phyloP scores from a whole-genome alignment of 1,284 basidiomycete genomes.

The Takashimella koratensis region DNA sequence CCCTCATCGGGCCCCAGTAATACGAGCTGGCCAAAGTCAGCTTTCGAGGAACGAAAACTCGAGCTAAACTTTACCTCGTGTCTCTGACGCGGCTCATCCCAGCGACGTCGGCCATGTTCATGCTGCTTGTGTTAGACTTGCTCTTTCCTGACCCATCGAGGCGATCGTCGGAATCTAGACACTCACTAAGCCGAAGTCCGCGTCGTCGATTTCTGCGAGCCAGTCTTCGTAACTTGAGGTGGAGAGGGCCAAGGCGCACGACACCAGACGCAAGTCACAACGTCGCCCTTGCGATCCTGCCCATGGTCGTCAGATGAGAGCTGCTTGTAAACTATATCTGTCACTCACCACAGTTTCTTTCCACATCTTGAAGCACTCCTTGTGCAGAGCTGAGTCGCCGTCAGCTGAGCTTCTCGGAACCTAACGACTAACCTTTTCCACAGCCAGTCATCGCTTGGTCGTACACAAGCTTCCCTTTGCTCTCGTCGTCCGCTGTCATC shows the following conservation, averaged over 20 bases:
- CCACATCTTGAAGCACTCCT: conserved; percentile 37
- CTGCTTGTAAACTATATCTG: too few species aligned
- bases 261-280: conserved; percentile 40
- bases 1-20: not conserved
- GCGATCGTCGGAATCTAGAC: too few species aligned
- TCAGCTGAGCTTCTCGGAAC: not conserved
- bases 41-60: conserved; percentile 7
- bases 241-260: conserved; percentile 28
- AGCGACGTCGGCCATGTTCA: conserved; percentile 34
- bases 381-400: conserved; percentile 26
- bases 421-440: conserved; percentile 27
- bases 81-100: conserved; percentile 28
- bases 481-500: conserved; percentile 28
- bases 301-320: conserved; percentile 3
- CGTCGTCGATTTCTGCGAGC: too few species aligned
- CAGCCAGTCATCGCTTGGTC: conserved; percentile 30
- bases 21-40: not conserved
- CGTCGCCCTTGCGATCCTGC: conserved; percentile 14
- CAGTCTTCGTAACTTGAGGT: too few species aligned
- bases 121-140: conserved; percentile 10
- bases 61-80: too few species aligned
- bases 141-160: too few species aligned
- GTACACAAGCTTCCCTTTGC: conserved; percentile 19
- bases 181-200: too few species aligned
- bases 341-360: conserved; percentile 21